These are phyloP conservation scores for Arthrobotrys musiformis DNA, from an alignment of 2,329 filamentous ascomycete species.

Conservation along the genomic window DNA sequence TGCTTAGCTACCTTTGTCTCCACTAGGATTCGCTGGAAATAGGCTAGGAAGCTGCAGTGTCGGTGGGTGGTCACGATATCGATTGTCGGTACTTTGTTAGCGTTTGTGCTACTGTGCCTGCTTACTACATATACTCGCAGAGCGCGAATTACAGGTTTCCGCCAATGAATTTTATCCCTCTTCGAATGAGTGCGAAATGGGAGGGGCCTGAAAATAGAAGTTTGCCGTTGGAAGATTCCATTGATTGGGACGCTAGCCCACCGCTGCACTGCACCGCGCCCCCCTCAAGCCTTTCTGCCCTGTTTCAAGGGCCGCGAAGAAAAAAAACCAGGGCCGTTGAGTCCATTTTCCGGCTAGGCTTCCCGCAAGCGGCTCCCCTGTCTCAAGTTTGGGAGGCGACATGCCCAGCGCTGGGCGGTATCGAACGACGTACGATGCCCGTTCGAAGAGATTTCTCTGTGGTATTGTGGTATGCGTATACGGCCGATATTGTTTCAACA, in stretches of 20 bases:
- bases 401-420: not conserved
- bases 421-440: not conserved
- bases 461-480: not conserved
- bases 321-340: conserved; percentile 20
- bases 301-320: conserved; percentile 31
- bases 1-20: conserved; percentile 13
- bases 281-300: not conserved
- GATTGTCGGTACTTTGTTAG: not conserved
- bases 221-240: not conserved
- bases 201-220: conserved; percentile 18
- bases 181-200: conserved; percentile 1
- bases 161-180: not conserved
- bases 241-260: conserved; percentile 2
- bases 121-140: conserved; percentile 36
- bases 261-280: conserved; percentile 7
- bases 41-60: not conserved
- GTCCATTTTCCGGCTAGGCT: conserved; percentile 30
- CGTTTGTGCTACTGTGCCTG: conserved; percentile 3
- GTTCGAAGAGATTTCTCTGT: not conserved
- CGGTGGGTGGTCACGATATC: not conserved
- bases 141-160: conserved; percentile 19
- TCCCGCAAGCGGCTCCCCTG: conserved; percentile 54
- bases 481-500: not conserved
- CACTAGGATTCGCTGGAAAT: not conserved
- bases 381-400: conserved; percentile 26